Conservation (phyloP, 208 protist genomes). For the Acanthamoeba castellanii region DNA sequence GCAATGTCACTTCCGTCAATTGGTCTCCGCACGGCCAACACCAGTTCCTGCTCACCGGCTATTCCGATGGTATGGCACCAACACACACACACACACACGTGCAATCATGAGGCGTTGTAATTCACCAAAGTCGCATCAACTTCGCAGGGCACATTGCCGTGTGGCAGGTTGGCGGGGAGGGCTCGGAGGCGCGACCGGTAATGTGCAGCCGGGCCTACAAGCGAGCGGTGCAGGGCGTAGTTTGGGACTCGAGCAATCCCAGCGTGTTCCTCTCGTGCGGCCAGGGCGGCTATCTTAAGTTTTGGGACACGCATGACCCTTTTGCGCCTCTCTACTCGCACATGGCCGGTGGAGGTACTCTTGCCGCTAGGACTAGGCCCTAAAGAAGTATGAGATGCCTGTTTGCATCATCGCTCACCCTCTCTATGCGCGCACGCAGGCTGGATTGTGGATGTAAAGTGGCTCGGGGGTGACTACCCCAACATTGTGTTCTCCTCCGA, state of each 20-base stretch:
- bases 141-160: conserved; percentile 50
- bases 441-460: conserved; percentile 60
- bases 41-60: conserved; percentile 48
- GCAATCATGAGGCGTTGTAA: no score
- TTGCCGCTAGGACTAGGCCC: neutral
- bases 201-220: conserved; percentile 41
- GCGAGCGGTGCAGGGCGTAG: conserved; percentile 36
- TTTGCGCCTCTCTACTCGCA: conserved; percentile 63
- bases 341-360: conserved; percentile 56
- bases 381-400: neutral
- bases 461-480: conserved; percentile 20
- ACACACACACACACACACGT: neutral
- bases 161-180: conserved; percentile 39
- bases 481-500: conserved; percentile 46
- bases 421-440: neutral
- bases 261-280: conserved; percentile 61
- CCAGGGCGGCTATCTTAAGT: conserved; percentile 62
- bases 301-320: conserved; percentile 54
- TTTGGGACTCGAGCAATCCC: conserved; percentile 28
- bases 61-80: conserved; percentile 3
- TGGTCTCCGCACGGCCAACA: conserved; percentile 30
- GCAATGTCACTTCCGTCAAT: conserved; percentile 54
- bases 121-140: neutral
- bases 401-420: neutral
- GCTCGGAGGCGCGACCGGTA: neutral